Evolutionary conservation across 768 basidiomycete species (phyloP).

Genomic region (Tylopilus sp.): DNA sequence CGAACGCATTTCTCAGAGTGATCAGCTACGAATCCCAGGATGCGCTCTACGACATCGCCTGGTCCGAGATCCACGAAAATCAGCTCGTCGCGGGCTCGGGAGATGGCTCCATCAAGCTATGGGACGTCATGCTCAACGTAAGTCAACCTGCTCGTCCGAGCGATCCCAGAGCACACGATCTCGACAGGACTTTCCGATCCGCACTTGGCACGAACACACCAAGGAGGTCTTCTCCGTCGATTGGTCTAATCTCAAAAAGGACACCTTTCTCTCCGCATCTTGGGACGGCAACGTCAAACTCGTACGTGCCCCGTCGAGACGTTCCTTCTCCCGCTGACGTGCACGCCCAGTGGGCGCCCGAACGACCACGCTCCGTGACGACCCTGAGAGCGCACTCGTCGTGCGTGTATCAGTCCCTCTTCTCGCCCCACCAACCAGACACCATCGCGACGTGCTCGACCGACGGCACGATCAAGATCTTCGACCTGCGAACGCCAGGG

Average conservation of each 20-base stretch:
- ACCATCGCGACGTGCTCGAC: constrained; percentile 80
- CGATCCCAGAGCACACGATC: constrained; percentile 30
- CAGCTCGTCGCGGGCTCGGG: constrained; percentile 88
- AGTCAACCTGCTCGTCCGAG: constrained; percentile 12
- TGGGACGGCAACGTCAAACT: constrained; percentile 93
- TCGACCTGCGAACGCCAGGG: constrained; percentile 68
- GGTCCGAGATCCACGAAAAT: constrained; percentile 95
- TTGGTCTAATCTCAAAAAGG: constrained; percentile 93
- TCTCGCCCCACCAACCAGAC: constrained; percentile 89
- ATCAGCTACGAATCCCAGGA: constrained; percentile 86
- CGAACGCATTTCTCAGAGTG: constrained; percentile 6
- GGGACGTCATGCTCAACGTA: constrained; percentile 88
- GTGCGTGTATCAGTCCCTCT: constrained; percentile 88
- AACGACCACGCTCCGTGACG: constrained; percentile 69
- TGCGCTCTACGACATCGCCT: constrained; percentile 85
- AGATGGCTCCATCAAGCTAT: constrained; percentile 85
- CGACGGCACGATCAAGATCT: constrained; percentile 81
- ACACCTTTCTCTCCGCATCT: constrained; percentile 79
- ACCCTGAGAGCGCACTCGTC: constrained; percentile 82
- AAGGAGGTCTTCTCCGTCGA: constrained; percentile 92
- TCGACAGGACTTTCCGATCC: constrained; percentile 79
- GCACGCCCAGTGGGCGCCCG: constrained; percentile 74
- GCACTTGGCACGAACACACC: constrained; percentile 91
- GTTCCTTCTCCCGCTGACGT: neutral
- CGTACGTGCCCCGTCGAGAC: constrained; percentile 44